Base-by-base conservation (phyloP, 306 rosid genomes). In the Styphnolobium japonicum region DNA sequence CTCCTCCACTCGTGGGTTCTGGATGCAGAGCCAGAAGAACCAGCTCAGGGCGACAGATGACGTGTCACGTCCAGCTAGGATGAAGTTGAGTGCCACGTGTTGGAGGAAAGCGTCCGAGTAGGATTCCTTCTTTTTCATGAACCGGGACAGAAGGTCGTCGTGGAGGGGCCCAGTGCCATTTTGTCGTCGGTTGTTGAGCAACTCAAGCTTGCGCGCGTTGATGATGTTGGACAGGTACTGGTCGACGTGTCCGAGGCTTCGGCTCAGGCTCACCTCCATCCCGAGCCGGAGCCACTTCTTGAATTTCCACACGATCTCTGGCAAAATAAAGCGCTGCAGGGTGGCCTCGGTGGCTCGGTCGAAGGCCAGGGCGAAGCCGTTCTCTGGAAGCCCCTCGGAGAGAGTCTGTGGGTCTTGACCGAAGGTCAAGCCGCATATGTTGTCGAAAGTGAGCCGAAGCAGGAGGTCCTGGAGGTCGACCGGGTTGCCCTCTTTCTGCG, bases 11-110 rank as follows among this genome's bases (percentile, higher is more conserved):
- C 0, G 2, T n/a, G 93, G 93, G 36, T 87, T 83, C 21, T 73
- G 48, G 6, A 8, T 92, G 43, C 95, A 88, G 63, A 94, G 39
- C 88, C 89, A 92, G 67, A 94, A 92, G 82, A 94, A 94, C 98
- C 98, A 94, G 66, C 97, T 94, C 0, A 94, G 76, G 0, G 98
- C 98, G 0, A 90, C 95, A 0, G 98, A 94, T 75, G 98, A 94
- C 10, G 98, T 94, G 92, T 94, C 97, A 0, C 98, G 90, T 63
- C 98, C 98, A 25, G 98, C 98, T 5, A 94, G 89, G 85, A 94
- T 94, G 90, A 94, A 94, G 45, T 94, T 94, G 27, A 94, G 95
- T 0, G 91, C 92, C 86, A 94, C 98, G 23, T 91, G 87, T 70
- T 92, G 95, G 16, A 94, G 95, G 29, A 92, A 94, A 37, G 75